A percentile compares a stretch with the other conserved stretches of the same genome.
phyloP scores from a whole-genome alignment of 2,329 filamentous ascomycete genomes.

The Colletotrichum sansevieriae region DNA sequence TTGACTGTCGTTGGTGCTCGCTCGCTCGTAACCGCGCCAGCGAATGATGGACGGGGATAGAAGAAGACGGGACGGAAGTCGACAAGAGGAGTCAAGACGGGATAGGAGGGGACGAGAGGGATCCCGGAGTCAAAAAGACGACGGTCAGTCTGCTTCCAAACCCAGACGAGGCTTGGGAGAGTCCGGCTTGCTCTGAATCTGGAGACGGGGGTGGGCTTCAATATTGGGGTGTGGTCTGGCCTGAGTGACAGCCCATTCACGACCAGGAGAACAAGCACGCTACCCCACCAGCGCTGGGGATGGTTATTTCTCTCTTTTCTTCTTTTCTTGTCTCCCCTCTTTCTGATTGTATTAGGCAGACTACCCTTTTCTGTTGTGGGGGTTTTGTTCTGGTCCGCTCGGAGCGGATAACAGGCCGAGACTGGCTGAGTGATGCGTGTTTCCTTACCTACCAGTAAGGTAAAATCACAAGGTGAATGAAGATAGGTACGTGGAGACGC shows the following conservation, averaged over 20 bases:
- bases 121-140: constrained; percentile 32
- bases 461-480: background rate
- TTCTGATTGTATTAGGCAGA: background rate
- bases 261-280: constrained; percentile 1
- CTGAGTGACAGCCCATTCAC: constrained; percentile 34
- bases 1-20: constrained; percentile 12
- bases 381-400: background rate
- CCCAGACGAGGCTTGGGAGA: constrained; percentile 24
- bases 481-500: constrained; percentile 18
- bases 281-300: constrained; percentile 22
- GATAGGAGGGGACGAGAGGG: constrained; percentile 24
- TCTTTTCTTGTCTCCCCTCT: no score
- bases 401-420: constrained; percentile 5
- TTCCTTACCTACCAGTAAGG: no score
- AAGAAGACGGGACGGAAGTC: constrained; percentile 22
- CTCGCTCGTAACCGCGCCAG: constrained; percentile 21
- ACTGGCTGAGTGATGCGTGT: background rate
- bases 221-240: constrained; percentile 26
- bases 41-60: constrained; percentile 8
- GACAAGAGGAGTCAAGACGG: constrained; percentile 31
- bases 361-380: background rate
- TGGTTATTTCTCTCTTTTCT: no score
- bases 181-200: constrained; percentile 18
- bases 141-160: constrained; percentile 10
- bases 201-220: constrained; percentile 22